Evolutionary conservation across 208 protist species (phyloP).

Genomic region (Trypanosoma vivax): DNA sequence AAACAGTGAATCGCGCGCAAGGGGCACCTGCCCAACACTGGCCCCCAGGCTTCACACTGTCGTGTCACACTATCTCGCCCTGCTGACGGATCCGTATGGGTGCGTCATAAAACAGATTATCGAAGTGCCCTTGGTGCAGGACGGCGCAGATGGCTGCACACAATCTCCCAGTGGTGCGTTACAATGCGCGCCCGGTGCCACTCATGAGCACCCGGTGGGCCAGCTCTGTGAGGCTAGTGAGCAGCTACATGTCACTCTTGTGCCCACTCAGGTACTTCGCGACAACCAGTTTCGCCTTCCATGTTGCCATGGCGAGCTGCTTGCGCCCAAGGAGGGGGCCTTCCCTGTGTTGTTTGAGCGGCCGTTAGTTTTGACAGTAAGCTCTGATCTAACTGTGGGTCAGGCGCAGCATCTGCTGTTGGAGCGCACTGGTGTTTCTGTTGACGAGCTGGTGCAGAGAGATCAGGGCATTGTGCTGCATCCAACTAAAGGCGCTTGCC

Average conservation of each 20-base stretch:
- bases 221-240: background rate
- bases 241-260: constrained; percentile 23
- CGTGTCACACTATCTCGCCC: constrained; percentile 13
- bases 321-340: constrained; percentile 14
- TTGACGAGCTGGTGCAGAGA: constrained; percentile 26
- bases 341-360: constrained; percentile 29
- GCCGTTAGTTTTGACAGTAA: constrained; percentile 63
- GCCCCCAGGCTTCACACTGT: background rate
- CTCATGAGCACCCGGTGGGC: background rate
- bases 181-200: background rate
- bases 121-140: constrained; percentile 31
- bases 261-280: constrained; percentile 34
- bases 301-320: constrained; percentile 50
- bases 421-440: constrained; percentile 23
- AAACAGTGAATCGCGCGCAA: no score
- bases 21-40: no score
- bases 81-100: constrained; percentile 23
- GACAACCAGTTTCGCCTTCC: constrained; percentile 44
- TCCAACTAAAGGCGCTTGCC: constrained; percentile 26
- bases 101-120: constrained; percentile 35
- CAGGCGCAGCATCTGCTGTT: constrained; percentile 38
- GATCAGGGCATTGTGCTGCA: constrained; percentile 51
- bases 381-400: constrained; percentile 30
- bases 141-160: background rate
- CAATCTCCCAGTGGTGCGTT: background rate